phyloP scores from a whole-genome alignment of 352 stramenopile genomes.

The Peronosclerospora sorghi region DNA sequence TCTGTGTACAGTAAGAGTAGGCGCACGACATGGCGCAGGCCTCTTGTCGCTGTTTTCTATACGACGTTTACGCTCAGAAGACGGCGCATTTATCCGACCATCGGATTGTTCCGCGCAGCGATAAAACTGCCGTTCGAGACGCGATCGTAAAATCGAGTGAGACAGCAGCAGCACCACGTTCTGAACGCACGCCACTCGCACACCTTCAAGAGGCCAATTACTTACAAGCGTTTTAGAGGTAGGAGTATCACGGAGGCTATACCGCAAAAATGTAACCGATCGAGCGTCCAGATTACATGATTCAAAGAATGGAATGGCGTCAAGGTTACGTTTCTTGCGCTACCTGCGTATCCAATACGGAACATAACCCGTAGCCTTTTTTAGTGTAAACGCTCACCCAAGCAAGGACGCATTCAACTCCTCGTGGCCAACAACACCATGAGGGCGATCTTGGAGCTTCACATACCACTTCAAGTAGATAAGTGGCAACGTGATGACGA shows the following conservation, averaged over 20 bases:
- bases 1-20: too few species aligned
- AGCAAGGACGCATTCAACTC: constrained; percentile 40
- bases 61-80: background rate
- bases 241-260: too few species aligned
- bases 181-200: constrained; percentile 1
- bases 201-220: constrained; percentile 15
- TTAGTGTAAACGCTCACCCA: too few species aligned
- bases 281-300: too few species aligned
- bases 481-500: constrained; percentile 31
- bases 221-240: constrained; percentile 1
- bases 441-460: constrained; percentile 45
- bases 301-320: too few species aligned
- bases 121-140: constrained; percentile 7
- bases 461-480: constrained; percentile 77
- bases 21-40: background rate
- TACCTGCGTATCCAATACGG: too few species aligned
- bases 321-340: too few species aligned
- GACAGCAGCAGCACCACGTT: background rate
- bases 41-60: background rate
- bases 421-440: constrained; percentile 42
- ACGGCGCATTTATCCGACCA: background rate
- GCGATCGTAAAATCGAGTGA: constrained; percentile 13
- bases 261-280: too few species aligned
- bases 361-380: too few species aligned
- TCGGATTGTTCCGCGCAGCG: background rate